These are phyloP conservation scores for Favolaschia claudopus DNA, from an alignment of 768 basidiomycete species.

Conservation along the genomic window DNA sequence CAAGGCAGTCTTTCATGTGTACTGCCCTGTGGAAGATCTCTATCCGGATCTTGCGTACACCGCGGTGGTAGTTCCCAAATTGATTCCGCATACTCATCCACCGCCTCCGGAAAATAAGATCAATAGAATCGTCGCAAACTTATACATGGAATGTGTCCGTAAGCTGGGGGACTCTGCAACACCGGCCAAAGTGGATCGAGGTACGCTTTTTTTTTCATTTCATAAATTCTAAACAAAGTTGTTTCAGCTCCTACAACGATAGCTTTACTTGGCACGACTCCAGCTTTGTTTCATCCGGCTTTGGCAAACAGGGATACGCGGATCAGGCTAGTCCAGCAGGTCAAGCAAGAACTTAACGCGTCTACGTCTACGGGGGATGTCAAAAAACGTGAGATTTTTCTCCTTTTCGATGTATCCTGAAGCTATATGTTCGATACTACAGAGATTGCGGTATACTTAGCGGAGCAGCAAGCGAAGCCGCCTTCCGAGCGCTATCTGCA, in stretches of 20 bases:
- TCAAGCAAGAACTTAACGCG: conserved; percentile 4
- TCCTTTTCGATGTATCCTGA: not conserved
- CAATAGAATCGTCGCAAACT: not conserved
- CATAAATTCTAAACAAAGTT: not conserved
- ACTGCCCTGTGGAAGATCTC: not conserved
- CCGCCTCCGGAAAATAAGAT: conserved; percentile 3
- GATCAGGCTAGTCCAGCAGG: not conserved
- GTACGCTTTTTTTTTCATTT: not conserved
- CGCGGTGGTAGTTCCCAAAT: not conserved
- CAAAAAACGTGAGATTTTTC: not conserved
- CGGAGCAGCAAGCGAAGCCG: not conserved
- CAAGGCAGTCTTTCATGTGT: not conserved
- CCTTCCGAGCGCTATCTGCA: not conserved
- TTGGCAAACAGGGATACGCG: conserved; percentile 1
- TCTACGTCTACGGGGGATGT: not conserved
- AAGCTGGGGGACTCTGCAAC: not conserved
- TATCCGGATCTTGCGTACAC: not conserved
- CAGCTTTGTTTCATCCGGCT: not conserved
- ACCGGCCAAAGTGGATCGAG: not conserved
- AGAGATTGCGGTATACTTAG: conserved; percentile 5
- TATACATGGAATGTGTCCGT: conserved; percentile 5
- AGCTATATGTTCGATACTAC: not conserved
- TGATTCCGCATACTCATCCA: conserved; percentile 3
- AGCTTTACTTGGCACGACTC: conserved; percentile 4
- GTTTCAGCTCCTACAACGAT: conserved; percentile 4